Evolutionary conservation across 2,329 filamentous ascomycete genomes (phyloP).

Genomic region (Cercospora nicotianae): DNA sequence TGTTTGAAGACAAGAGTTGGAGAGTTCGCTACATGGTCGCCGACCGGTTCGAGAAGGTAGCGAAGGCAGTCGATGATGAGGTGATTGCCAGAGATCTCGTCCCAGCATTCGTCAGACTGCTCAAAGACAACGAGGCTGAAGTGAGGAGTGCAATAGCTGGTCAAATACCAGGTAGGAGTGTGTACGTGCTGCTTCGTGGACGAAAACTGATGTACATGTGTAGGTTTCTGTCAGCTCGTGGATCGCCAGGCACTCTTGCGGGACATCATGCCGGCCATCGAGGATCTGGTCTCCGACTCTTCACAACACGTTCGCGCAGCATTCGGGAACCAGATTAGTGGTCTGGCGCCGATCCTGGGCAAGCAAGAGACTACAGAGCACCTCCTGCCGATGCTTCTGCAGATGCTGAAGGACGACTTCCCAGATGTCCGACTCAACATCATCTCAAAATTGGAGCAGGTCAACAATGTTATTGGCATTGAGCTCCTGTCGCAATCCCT

Average conservation of each 20-base stretch:
- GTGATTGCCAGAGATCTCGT: slow-evolving; percentile 92
- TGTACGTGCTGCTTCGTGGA: neutral
- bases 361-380: slow-evolving; percentile 99
- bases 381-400: slow-evolving; percentile 95
- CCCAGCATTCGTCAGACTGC: slow-evolving; percentile 92
- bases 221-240: slow-evolving; percentile 87
- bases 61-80: slow-evolving; percentile 96
- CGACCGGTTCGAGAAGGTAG: slow-evolving; percentile 98
- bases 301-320: slow-evolving; percentile 97
- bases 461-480: slow-evolving; percentile 98
- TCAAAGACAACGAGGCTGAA: slow-evolving; percentile 97
- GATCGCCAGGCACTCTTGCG: slow-evolving; percentile 85
- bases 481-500: slow-evolving; percentile 94
- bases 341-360: slow-evolving; percentile 91
- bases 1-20: slow-evolving; percentile 99
- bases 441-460: slow-evolving; percentile 98
- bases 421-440: slow-evolving; percentile 97
- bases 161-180: slow-evolving; percentile 75
- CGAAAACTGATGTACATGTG: slow-evolving; percentile 32
- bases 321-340: slow-evolving; percentile 94
- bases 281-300: slow-evolving; percentile 91
- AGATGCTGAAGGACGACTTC: slow-evolving; percentile 99
- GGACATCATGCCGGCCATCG: slow-evolving; percentile 94
- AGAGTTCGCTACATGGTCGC: slow-evolving; percentile 99
- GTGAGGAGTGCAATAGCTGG: slow-evolving; percentile 95